These are phyloP conservation scores for Zymoseptoria crescenta DNA, from an alignment of 2,329 filamentous ascomycete species.

Conservation along the genomic window DNA sequence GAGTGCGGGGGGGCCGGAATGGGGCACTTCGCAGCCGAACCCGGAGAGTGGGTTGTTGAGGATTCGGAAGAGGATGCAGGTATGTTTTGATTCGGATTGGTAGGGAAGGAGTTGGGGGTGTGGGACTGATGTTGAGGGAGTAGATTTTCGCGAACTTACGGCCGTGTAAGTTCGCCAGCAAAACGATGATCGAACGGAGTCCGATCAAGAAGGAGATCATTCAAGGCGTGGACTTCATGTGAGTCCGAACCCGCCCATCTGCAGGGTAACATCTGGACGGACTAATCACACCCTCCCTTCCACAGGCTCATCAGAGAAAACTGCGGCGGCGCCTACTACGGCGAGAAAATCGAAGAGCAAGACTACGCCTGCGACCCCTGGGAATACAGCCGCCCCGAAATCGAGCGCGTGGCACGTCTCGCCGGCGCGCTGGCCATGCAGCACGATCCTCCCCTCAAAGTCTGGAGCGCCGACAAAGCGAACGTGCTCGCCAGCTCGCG, in stretches of 20 bases:
- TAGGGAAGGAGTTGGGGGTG: too few species aligned
- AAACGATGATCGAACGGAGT: constrained; percentile 32
- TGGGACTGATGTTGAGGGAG: neutral
- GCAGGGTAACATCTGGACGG: too few species aligned
- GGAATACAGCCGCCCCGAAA: constrained; percentile 39
- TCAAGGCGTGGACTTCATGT: constrained; percentile 40
- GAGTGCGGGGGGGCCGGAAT: constrained; percentile 43
- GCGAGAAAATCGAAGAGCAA: constrained; percentile 38
- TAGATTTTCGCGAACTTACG: constrained; percentile 44
- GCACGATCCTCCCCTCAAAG: constrained; percentile 33
- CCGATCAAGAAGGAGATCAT: constrained; percentile 42
- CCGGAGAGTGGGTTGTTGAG: constrained; percentile 40
- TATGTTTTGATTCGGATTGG: too few species aligned
- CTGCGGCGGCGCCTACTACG: constrained; percentile 46
- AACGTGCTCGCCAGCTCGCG: constrained; percentile 46
- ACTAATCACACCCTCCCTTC: too few species aligned
- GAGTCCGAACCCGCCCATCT: too few species aligned
- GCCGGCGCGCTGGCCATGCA: constrained; percentile 38
- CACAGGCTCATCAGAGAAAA: constrained; percentile 41
- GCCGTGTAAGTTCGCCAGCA: constrained; percentile 41
- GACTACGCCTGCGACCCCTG: constrained; percentile 43
- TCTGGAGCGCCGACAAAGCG: constrained; percentile 46
- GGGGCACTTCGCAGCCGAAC: constrained; percentile 36
- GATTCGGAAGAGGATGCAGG: constrained; percentile 35
- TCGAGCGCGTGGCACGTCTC: constrained; percentile 43